These are phyloP conservation scores for Arthrinium puccinioides DNA, from an alignment of 2,329 filamentous ascomycete genomes.

Conservation along the genomic window DNA sequence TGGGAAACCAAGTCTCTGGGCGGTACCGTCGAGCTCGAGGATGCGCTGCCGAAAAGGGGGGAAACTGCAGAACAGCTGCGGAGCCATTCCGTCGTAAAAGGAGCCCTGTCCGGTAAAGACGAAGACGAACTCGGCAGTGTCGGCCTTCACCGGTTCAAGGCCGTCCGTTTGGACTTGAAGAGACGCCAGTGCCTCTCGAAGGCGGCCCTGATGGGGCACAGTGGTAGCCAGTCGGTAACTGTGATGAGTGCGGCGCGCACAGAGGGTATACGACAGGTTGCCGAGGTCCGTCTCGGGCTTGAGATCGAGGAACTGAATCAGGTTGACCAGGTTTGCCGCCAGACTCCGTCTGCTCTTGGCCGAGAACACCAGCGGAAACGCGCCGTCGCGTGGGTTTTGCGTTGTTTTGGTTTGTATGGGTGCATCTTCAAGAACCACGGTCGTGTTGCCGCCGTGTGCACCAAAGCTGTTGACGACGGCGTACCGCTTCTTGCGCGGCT, in stretches of 20 bases:
- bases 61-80: slow-evolving; percentile 23
- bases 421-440: slow-evolving; percentile 13
- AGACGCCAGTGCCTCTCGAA: slow-evolving; percentile 12
- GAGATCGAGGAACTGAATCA: slow-evolving; percentile 36
- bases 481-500: slow-evolving; percentile 16
- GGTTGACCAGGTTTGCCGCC: slow-evolving; percentile 35
- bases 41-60: slow-evolving; percentile 26
- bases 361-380: slow-evolving; percentile 43
- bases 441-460: slow-evolving; percentile 41
- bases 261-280: slow-evolving; percentile 47
- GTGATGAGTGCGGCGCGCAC: slow-evolving; percentile 28
- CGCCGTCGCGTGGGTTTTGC: slow-evolving; percentile 5
- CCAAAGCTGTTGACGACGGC: slow-evolving; percentile 44
- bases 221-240: not conserved
- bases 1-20: slow-evolving; percentile 24
- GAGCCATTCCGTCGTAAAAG: slow-evolving; percentile 17
- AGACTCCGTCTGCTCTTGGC: slow-evolving; percentile 36
- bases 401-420: not conserved
- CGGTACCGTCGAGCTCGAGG: slow-evolving; percentile 22
- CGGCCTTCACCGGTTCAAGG: slow-evolving; percentile 26
- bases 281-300: slow-evolving; percentile 40
- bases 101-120: slow-evolving; percentile 15
- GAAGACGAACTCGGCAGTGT: too few relatives aligned
- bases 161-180: slow-evolving; percentile 6
- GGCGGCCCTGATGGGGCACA: slow-evolving; percentile 8